phyloP scores from a whole-genome alignment of 257 asterid species.

The Ajuga chamaepitys region DNA sequence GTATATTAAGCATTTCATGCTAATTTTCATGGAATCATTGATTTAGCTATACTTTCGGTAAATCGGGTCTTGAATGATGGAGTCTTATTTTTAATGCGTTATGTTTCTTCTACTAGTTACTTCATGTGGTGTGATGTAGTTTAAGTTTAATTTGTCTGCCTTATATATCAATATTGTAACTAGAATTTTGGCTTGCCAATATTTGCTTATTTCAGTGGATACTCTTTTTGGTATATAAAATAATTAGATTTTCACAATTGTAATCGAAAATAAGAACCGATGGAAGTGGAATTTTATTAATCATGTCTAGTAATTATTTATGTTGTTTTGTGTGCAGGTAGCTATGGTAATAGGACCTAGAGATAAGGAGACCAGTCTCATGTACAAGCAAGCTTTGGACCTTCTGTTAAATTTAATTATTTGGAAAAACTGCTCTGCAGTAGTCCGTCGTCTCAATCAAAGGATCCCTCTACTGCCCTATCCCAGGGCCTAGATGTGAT shows the following conservation, averaged over 20 bases:
- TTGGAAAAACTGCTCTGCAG: conserved; percentile 92
- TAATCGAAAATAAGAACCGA: not conserved
- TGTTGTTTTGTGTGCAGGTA: conserved; percentile 43
- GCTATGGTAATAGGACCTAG: conserved; percentile 96
- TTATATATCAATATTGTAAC: not conserved
- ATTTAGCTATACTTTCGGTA: not conserved
- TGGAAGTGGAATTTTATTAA: not conserved
- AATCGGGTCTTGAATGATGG: not conserved
- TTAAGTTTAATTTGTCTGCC: conserved; percentile 3
- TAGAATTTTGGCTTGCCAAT: conserved; percentile 1
- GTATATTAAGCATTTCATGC: no score
- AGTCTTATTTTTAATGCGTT: no score
- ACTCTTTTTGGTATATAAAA: not conserved
- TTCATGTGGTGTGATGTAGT: not conserved
- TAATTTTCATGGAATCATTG: not conserved
- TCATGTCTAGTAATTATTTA: not conserved
- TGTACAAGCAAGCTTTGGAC: conserved; percentile 98
- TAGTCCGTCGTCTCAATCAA: conserved; percentile 95
- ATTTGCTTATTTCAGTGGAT: not conserved
- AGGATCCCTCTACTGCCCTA: conserved; percentile 96
- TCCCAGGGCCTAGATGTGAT: conserved; percentile 98
- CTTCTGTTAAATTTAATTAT: conserved; percentile 92
- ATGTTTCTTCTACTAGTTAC: not conserved
- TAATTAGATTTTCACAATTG: not conserved
- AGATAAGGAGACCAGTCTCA: conserved; percentile 94